phyloP scores from a whole-genome alignment of 1,139 yeast species.

The Meyerozyma athensensis region DNA sequence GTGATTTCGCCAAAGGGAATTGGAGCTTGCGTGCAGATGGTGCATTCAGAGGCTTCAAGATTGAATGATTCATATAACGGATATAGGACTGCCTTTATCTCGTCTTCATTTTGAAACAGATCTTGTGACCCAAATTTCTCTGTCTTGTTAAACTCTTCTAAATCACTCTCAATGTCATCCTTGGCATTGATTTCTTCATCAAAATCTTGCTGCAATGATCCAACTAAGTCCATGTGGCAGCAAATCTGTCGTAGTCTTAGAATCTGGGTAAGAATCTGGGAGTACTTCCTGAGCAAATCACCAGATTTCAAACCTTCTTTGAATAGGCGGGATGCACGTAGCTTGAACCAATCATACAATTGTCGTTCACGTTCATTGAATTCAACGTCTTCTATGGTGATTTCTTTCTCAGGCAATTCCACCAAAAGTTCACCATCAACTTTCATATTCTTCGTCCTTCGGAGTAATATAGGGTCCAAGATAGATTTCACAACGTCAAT shows the following conservation, averaged over 20 bases:
- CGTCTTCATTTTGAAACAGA: constrained; percentile 33
- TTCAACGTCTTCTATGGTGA: constrained; percentile 60
- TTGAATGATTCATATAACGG: constrained; percentile 18
- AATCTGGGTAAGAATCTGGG: constrained; percentile 79
- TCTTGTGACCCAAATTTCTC: constrained; percentile 11
- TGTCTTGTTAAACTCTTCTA: constrained; percentile 14
- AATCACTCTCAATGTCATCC: constrained; percentile 11
- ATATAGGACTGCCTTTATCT: constrained; percentile 26
- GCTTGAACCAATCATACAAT: constrained; percentile 67
- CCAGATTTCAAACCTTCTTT: constrained; percentile 61
- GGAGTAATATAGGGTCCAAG: constrained; percentile 72
- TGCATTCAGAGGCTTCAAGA: constrained; percentile 64
- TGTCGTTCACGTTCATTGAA: constrained; percentile 64
- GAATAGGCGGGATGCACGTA: constrained; percentile 65
- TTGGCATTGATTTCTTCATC: constrained; percentile 14
- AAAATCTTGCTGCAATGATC: constrained; percentile 37
- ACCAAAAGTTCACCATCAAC: constrained; percentile 73
- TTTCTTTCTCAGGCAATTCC: constrained; percentile 70
- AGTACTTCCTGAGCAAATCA: constrained; percentile 65
- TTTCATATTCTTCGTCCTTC: constrained; percentile 86
- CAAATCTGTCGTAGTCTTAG: constrained; percentile 82
- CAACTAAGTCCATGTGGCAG: constrained; percentile 71
- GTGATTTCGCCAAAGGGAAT: constrained; percentile 54
- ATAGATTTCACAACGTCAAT: constrained; percentile 81
- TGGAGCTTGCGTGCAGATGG: constrained; percentile 72